A percentile compares a stretch with the other conserved stretches of the same genome.
Evolutionary conservation across 495 filamentous ascomycete species (phyloP).

Genomic region (Alectoria sarmentosa): DNA sequence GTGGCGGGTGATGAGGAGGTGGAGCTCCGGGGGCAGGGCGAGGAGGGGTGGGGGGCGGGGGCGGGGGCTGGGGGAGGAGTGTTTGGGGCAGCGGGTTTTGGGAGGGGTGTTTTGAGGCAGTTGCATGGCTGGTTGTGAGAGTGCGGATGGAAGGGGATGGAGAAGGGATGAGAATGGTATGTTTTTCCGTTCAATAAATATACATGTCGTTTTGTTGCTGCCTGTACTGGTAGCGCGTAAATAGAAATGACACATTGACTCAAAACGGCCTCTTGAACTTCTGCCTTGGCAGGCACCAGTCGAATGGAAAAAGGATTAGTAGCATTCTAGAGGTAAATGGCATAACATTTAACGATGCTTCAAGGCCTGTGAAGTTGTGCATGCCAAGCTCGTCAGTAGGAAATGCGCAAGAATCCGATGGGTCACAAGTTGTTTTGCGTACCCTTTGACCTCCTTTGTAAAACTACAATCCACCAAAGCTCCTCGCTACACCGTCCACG

Average conservation of each 20-base stretch:
- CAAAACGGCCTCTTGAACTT: not conserved
- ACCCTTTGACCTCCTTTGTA: too few relatives aligned
- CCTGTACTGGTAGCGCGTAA: not conserved
- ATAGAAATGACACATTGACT: slow-evolving; percentile 1
- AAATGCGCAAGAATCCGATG: too few relatives aligned
- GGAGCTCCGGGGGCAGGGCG: slow-evolving; percentile 49
- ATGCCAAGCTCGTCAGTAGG: too few relatives aligned
- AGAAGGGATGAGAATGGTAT: not conserved
- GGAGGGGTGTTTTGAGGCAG: not conserved
- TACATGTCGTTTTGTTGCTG: not conserved
- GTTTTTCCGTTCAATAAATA: not conserved
- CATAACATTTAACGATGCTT: too few relatives aligned
- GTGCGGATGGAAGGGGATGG: not conserved
- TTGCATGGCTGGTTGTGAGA: not conserved
- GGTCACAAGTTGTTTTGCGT: too few relatives aligned
- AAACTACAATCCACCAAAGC: too few relatives aligned
- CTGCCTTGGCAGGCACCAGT: not conserved
- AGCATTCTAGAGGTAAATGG: too few relatives aligned
- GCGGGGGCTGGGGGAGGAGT: not conserved
- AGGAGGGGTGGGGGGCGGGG: slow-evolving; percentile 37
- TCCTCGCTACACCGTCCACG: too few relatives aligned
- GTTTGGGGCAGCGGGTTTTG: not conserved
- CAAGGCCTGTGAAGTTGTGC: too few relatives aligned
- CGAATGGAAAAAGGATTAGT: not conserved
- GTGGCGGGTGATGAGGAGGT: slow-evolving; percentile 42